Base-by-base conservation (phyloP, 176 grass and related monocot species). In the Triticum urartu region DNA sequence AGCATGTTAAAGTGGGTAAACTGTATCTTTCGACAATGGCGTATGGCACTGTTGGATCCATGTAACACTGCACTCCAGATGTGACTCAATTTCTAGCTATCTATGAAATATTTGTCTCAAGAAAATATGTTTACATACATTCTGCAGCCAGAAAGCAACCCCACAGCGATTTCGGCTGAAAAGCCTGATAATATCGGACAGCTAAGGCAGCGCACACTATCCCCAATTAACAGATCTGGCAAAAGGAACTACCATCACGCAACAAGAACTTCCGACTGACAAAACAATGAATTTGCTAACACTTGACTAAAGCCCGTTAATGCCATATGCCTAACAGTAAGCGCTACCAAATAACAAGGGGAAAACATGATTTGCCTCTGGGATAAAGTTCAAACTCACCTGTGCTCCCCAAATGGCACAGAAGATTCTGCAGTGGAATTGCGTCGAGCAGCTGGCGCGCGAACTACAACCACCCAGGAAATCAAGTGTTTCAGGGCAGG, bases 381-480 rank as follows among this genome's bases (percentile, higher is more conserved):
- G 58, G 48, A 81, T 64, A 5, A 78, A 20, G 36, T 10, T 66
- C 20, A 47, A 83, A 17, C 73, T 88, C 73, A 79, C 38, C 73
- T 5, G 39, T 12, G 11, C 69, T 33, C 18, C 63, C 5, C 47
- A 17, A 28, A 17, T 10, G 20, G 24, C 5, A 72, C 4, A 6
- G 64, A 77, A 4, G 35, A 50, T 45, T 83, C 48, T 45, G 12
- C 6, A 78, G 52, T 9, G 48, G 25, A 79, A 72, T 64, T 84
- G 59, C 35, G 64, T 63, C 64, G 52, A 88, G 36, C 81, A 78
- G 74, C 18, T 72, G 80, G 48, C 17, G 62, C 56, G 73, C 64
- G 48, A 64, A 26, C 11, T 13, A 5, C 20, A 14, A 3, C 20
- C 25, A 36, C 13, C 39, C 1, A 50, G 8, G 18, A 72, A 80